phyloP scores from a whole-genome alignment of 78 protist species.

The Isochrysis galbana region DNA sequence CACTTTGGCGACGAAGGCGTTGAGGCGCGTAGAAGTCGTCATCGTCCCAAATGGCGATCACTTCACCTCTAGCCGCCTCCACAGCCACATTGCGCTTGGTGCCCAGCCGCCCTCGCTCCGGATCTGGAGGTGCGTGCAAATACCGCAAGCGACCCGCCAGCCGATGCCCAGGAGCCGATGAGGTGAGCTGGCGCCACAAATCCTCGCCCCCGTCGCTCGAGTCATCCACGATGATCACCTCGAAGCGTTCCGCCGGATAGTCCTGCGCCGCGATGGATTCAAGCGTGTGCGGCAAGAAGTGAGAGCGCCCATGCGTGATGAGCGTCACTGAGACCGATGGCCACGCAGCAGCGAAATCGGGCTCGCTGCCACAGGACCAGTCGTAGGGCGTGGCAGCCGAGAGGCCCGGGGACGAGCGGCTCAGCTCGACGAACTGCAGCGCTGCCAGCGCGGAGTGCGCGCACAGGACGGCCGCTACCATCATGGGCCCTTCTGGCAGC shows the following conservation, averaged over 20 bases:
- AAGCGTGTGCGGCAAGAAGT: not conserved
- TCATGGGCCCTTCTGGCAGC: too few relatives aligned
- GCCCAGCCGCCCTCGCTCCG: not conserved
- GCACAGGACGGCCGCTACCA: too few relatives aligned
- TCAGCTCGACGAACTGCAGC: too few relatives aligned
- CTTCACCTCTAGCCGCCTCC: not conserved
- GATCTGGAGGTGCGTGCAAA: not conserved
- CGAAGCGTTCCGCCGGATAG: not conserved
- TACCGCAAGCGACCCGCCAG: not conserved
- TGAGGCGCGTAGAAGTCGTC: not conserved
- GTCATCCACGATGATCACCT: not conserved
- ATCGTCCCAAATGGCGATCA: not conserved
- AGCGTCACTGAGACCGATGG: not conserved
- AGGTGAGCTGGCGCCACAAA: not conserved
- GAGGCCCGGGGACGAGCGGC: too few relatives aligned
- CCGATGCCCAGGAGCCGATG: not conserved
- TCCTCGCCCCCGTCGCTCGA: not conserved
- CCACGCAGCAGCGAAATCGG: too few relatives aligned
- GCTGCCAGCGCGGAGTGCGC: too few relatives aligned
- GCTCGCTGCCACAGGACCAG: too few relatives aligned
- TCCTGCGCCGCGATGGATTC: not conserved
- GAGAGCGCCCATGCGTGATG: not conserved
- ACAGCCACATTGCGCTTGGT: not conserved
- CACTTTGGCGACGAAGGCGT: not conserved
- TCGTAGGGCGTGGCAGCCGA: too few relatives aligned